Conservation (phyloP, 192 early-diverging fungal genomes). For the Dimargaris cristalligena region DNA sequence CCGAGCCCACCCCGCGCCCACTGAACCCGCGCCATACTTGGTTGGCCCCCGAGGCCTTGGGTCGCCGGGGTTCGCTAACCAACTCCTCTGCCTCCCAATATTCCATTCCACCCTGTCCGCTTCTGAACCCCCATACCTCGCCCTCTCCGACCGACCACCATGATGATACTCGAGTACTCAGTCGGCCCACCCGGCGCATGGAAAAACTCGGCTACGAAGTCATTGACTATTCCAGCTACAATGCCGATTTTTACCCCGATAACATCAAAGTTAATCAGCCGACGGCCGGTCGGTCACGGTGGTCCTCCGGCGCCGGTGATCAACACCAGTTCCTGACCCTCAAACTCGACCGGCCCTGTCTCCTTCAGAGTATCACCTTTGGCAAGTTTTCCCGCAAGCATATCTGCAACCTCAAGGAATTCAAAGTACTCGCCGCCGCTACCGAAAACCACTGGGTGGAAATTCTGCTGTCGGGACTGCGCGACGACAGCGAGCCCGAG, state of each 20-base stretch:
- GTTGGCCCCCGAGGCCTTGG: neutral
- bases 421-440: conserved; percentile 85
- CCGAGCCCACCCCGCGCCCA: too few species aligned
- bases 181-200: neutral
- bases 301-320: conserved; percentile 74
- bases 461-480: conserved; percentile 56
- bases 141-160: neutral
- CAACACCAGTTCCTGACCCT: conserved; percentile 86
- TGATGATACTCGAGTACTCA: neutral
- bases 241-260: conserved; percentile 5
- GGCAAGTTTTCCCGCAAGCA: conserved; percentile 69
- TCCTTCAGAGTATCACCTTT: conserved; percentile 87
- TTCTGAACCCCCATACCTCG: neutral
- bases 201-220: conserved; percentile 4
- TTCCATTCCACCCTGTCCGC: too few species aligned
- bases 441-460: conserved; percentile 71
- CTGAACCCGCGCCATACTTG: neutral
- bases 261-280: conserved; percentile 12
- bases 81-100: too few species aligned
- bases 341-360: conserved; percentile 63
- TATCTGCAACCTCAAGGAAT: conserved; percentile 93
- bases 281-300: conserved; percentile 39
- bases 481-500: conserved; percentile 66
- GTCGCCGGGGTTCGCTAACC: too few species aligned
- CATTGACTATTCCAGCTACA: conserved; percentile 8